Conservation (phyloP, 2,329 filamentous ascomycete genomes). For the Colletotrichum truncatum region DNA sequence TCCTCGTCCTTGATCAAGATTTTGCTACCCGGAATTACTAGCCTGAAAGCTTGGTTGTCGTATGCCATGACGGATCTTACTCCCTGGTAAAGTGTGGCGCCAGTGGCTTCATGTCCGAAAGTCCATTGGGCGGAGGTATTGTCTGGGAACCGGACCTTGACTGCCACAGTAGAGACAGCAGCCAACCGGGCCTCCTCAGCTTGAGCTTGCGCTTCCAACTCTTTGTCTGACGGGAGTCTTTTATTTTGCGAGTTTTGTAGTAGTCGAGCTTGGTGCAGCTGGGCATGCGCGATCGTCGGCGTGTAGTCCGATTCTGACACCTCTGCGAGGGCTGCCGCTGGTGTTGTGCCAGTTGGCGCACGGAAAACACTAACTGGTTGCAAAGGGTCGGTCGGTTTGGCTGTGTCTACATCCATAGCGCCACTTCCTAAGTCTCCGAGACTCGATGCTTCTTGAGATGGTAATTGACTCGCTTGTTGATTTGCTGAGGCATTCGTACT, state of each 20-base stretch:
- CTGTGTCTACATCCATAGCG: slow-evolving; percentile 39
- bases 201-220: slow-evolving; percentile 76
- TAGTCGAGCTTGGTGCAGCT: slow-evolving; percentile 76
- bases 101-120: slow-evolving; percentile 75
- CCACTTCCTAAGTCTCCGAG: slow-evolving; percentile 23
- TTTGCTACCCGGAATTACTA: slow-evolving; percentile 70
- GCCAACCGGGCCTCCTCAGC: slow-evolving; percentile 73
- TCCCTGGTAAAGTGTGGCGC: slow-evolving; percentile 76
- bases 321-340: slow-evolving; percentile 74
- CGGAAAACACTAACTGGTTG: slow-evolving; percentile 77
- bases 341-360: slow-evolving; percentile 78
- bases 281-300: slow-evolving; percentile 79
- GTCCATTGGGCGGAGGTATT: slow-evolving; percentile 79
- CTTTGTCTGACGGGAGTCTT: slow-evolving; percentile 83
- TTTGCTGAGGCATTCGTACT: not conserved
- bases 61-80: slow-evolving; percentile 77
- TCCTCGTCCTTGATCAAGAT: slow-evolving; percentile 57
- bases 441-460: not conserved
- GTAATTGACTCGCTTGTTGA: not conserved
- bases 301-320: slow-evolving; percentile 80
- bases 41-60: slow-evolving; percentile 72
- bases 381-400: slow-evolving; percentile 43
- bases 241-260: slow-evolving; percentile 72
- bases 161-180: slow-evolving; percentile 72
- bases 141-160: slow-evolving; percentile 90